Base-by-base conservation (phyloP, 2,329 filamentous ascomycete species). In the Myriosclerotinia scirpicola region DNA sequence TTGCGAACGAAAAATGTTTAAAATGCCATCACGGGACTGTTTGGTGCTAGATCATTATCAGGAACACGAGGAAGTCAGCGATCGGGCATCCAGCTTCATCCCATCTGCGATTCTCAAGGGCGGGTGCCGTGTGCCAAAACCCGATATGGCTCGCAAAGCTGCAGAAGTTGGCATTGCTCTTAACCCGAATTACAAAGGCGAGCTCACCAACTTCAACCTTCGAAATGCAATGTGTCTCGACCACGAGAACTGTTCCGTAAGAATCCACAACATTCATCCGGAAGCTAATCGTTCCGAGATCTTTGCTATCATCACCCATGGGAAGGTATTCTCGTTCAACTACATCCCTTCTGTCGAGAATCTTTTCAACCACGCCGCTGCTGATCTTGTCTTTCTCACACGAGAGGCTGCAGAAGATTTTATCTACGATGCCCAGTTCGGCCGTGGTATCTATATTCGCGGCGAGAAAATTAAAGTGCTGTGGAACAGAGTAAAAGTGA, bases 241-340 rank as follows among this genome's bases (percentile, higher is more conserved):
- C 15, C 11, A 66, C 9, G 54, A 65, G 9, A 70, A 67, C 14
- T 70, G 67, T 64, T 59, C 66, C 6, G 22, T 69, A 2, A 42
- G 34, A 17, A 61, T 69, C n/a, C 50, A 61, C 5, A 53, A 54
- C 8, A 59, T 69, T 22, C 38, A 30, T 26, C n/a, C 50, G 3
- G 34, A 56, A 12, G 67, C 64, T 5, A 65, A 22, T 15, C 38
- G n/a, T 17, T 44, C 20, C 5, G 69, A 72, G 3, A 66, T 71
- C 9, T 63, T 71, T 6, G 52, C 30, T 1, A 5, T 65, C 4
- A 63, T 71, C 14, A 56, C 38, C 1, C 62, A 68, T 38, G 71
- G 70, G 26, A 68, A 67, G 20, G 64, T 72, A 2, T 69, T 65
- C 11, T 46, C 60, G 4, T 68, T 68, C 26, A 58, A 65, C 22